Evolutionary conservation across 257 asterid species (phyloP), one percentile per base, ranked within the genome.

Genomic region (Solanum ossicruentum): DNA sequence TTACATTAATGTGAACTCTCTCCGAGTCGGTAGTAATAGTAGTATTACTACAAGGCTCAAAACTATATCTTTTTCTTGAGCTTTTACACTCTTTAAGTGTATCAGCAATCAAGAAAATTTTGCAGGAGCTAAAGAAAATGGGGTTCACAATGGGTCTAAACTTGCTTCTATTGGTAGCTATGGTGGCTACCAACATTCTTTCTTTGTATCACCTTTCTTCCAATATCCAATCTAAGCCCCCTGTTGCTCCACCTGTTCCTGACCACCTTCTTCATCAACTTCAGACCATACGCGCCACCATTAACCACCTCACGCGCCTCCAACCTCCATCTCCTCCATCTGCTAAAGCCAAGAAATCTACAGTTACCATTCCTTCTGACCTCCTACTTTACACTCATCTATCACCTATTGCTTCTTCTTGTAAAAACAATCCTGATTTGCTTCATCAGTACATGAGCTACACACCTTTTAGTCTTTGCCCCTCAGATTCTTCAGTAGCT

Each of bases 151-250:
- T 96, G 98, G 95, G 97, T 26, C 89, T 96, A 7, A 96, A 96
- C 91, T 70, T 96, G 70, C 75, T 96, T 23, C 98, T 96, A 85
- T 65, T 96, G 83, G 82, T 93, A 10, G 98, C 97, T 81, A 96
- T 96, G 99, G 99, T 93, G 8, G 99, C 98, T 82, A 96, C 99
- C 91, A 96, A 96, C 89, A 92, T 96, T 85, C 94, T 96, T 85
- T 96, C 99, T 60, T 95, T 96, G 82, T 96, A 96, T 94, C 99
- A 96, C 87, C 99, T 96, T 91, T 95, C 99, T 85, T 87, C 98
- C 94, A 93, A 90, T 89, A 85, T 93, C 90, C 93, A 90, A 12
- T 87, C 95, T 87, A 88, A 83, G 8, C 91, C 95, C 84, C 85
- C 97, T 73, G 70, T 92, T 67, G 84, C 95, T 1, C 88, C 95